Evolutionary conservation across 768 basidiomycete genomes (phyloP).

Genomic region (Pisolithus tinctorius): DNA sequence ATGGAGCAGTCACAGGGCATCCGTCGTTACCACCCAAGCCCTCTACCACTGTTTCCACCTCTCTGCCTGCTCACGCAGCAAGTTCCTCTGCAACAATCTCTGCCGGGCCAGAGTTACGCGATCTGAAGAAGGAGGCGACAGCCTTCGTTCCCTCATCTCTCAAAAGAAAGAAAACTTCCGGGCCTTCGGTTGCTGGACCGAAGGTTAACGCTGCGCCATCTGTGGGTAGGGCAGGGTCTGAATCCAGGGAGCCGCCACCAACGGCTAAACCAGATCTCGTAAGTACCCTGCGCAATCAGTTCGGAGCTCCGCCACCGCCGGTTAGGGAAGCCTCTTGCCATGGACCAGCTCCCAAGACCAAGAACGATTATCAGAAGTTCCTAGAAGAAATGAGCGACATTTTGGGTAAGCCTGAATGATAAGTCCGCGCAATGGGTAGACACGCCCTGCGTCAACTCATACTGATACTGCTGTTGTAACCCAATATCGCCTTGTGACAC

Average conservation of each 20-base stretch:
- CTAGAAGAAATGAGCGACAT: constrained; percentile 72
- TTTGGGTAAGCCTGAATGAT: constrained; percentile 27
- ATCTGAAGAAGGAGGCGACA: constrained; percentile 92
- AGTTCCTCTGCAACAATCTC: constrained; percentile 61
- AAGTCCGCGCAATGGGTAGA: neutral
- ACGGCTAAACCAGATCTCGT: constrained; percentile 62
- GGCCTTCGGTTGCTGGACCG: constrained; percentile 25
- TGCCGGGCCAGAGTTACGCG: constrained; percentile 82
- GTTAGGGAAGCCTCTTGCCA: constrained; percentile 11
- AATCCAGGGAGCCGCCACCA: constrained; percentile 15
- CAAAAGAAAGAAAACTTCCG: constrained; percentile 59
- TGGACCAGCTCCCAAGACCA: constrained; percentile 31
- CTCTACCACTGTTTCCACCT: constrained; percentile 24
- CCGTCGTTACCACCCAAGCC: constrained; percentile 42
- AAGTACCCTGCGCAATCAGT: constrained; percentile 51
- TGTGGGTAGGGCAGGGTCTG: constrained; percentile 25
- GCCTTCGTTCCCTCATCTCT: constrained; percentile 82
- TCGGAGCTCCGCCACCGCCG: constrained; percentile 35
- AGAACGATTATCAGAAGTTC: constrained; percentile 72
- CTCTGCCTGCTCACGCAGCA: constrained; percentile 37
- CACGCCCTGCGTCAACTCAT: neutral
- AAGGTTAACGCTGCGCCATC: constrained; percentile 63
- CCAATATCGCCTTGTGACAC: no score
- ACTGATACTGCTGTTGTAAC: neutral
- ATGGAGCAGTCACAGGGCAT: constrained; percentile 31